Evolutionary conservation across 2,329 filamentous ascomycete species (phyloP).

Genomic region (Colletotrichum spinosum): DNA sequence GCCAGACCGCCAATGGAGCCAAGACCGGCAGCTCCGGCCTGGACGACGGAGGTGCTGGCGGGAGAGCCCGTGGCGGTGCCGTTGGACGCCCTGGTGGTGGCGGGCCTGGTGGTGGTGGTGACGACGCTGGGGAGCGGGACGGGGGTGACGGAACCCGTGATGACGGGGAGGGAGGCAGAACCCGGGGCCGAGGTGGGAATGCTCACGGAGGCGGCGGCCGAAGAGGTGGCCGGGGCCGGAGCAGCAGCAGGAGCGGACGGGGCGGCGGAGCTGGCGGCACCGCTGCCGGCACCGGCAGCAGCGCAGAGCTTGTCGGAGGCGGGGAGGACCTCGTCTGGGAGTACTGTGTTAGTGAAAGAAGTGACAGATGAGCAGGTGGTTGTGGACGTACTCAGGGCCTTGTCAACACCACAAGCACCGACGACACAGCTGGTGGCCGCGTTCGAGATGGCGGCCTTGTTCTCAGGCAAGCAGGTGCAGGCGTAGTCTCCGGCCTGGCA

Average conservation of each 20-base stretch:
- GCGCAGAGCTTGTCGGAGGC: constrained; percentile 50
- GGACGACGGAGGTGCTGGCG: constrained; percentile 11
- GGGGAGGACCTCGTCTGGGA: constrained; percentile 52
- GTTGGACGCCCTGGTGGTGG: constrained; percentile 12
- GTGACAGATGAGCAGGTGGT: not conserved
- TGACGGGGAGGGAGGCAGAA: constrained; percentile 12
- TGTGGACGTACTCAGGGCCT: constrained; percentile 51
- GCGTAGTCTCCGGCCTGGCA: constrained; percentile 48
- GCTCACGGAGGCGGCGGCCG: constrained; percentile 22
- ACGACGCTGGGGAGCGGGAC: constrained; percentile 20
- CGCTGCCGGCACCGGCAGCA: constrained; percentile 26
- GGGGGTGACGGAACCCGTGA: constrained; percentile 29
- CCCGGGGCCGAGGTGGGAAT: constrained; percentile 23
- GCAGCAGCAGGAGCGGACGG: constrained; percentile 10
- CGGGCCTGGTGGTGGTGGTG: constrained; percentile 27
- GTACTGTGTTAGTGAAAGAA: constrained; percentile 4
- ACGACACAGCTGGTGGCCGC: constrained; percentile 51
- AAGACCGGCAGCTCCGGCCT: constrained; percentile 33
- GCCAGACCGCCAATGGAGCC: constrained; percentile 34
- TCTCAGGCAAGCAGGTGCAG: constrained; percentile 48
- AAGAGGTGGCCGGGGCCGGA: constrained; percentile 16
- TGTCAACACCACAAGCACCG: constrained; percentile 49
- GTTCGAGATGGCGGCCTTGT: constrained; percentile 47
- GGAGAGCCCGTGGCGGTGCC: constrained; percentile 30
- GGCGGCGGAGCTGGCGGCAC: constrained; percentile 11